phyloP scores from a whole-genome alignment of 345 rosid species.

The Gossypium arboreum region DNA sequence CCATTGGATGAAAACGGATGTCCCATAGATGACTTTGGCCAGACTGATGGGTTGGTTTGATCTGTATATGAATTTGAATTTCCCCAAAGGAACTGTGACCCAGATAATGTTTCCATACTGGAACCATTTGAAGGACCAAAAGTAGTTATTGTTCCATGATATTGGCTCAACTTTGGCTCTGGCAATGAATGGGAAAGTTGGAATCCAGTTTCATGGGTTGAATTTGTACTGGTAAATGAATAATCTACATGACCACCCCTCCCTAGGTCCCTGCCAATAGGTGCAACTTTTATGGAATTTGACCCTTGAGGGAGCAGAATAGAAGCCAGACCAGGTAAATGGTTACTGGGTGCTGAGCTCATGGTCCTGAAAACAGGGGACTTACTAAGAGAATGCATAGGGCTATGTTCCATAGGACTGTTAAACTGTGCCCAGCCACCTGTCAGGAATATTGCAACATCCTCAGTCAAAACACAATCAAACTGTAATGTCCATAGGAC shows the following conservation, averaged over 20 bases:
- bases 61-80: conserved; percentile 63
- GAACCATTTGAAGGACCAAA: conserved; percentile 48
- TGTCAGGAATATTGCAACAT: conserved; percentile 21
- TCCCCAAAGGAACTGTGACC: conserved; percentile 94
- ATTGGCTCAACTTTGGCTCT: conserved; percentile 46
- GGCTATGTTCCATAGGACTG: conserved; percentile 48
- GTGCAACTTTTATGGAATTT: conserved; percentile 42
- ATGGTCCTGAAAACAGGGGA: conserved; percentile 38
- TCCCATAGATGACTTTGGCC: conserved; percentile 60
- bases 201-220: conserved; percentile 34
- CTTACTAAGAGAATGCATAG: conserved; percentile 36
- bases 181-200: conserved; percentile 48
- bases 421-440: conserved; percentile 52
- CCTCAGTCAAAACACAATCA: conserved; percentile 6
- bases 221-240: conserved; percentile 32
- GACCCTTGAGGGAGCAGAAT: conserved; percentile 38
- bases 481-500: not conserved
- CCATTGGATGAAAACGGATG: conserved; percentile 53
- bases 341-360: conserved; percentile 44
- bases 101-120: conserved; percentile 55
- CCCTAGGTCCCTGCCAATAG: conserved; percentile 45
- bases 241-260: conserved; percentile 36
- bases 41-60: conserved; percentile 45
- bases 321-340: conserved; percentile 55
- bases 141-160: conserved; percentile 35